A percentile compares a stretch with the other conserved stretches of the same genome.
These are phyloP conservation scores for Phlyctochytrium arcticum DNA, from an alignment of 192 early-diverging fungal species.

Conservation along the genomic window DNA sequence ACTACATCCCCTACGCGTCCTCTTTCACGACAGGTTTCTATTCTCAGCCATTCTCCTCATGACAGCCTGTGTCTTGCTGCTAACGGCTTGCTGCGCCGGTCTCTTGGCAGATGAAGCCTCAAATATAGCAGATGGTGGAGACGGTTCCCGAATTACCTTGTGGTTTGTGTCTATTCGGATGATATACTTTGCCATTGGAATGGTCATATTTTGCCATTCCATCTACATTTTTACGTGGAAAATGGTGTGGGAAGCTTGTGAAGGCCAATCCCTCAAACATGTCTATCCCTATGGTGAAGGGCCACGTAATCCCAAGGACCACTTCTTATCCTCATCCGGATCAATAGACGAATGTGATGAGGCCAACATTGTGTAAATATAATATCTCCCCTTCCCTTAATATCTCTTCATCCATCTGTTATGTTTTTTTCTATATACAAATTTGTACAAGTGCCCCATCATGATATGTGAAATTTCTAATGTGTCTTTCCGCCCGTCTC, in stretches of 20 bases:
- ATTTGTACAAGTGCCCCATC: too few relatives aligned
- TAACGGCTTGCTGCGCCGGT: constrained; percentile 29
- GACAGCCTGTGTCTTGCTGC: constrained; percentile 24
- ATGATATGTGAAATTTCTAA: too few relatives aligned
- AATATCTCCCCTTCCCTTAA: too few relatives aligned
- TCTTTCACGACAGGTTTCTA: constrained; percentile 27
- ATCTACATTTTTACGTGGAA: constrained; percentile 23
- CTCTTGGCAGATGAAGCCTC: constrained; percentile 26
- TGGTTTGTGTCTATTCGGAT: constrained; percentile 20
- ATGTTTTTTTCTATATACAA: too few relatives aligned
- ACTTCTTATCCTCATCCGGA: too few relatives aligned
- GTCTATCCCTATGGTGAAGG: neutral
- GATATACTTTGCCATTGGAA: constrained; percentile 19
- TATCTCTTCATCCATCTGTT: too few relatives aligned
- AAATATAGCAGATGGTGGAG: too few relatives aligned
- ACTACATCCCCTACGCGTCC: constrained; percentile 16
- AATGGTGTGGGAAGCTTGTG: constrained; percentile 34
- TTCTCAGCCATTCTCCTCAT: constrained; percentile 30
- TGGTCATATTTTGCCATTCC: constrained; percentile 31
- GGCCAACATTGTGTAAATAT: too few relatives aligned
- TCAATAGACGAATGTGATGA: too few relatives aligned
- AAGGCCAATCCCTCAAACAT: constrained; percentile 9
- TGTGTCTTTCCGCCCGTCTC: too few relatives aligned
- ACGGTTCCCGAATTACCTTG: constrained; percentile 13
- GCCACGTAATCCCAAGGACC: too few relatives aligned